These are phyloP conservation scores for Cucurbita argyrosperma DNA, from an alignment of 306 rosid genomes.

Conservation along the genomic window DNA sequence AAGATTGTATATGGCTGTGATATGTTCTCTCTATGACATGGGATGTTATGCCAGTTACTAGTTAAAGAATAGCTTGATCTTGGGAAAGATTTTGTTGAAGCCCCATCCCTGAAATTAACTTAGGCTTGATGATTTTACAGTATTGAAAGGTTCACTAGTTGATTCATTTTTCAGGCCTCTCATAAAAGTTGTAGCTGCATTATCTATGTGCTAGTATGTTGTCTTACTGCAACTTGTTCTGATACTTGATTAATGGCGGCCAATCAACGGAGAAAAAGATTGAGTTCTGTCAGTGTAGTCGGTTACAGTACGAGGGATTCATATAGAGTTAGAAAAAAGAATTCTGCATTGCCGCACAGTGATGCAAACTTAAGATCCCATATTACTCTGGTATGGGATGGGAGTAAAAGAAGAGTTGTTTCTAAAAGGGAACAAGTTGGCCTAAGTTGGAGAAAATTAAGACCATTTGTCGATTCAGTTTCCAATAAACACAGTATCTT, in stretches of 20 bases:
- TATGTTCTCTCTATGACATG: background rate
- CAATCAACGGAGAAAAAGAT: conserved; percentile 75
- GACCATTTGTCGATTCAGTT: conserved; percentile 29
- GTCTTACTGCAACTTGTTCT: conserved; percentile 13
- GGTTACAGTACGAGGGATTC: conserved; percentile 56
- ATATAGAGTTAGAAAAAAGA: conserved; percentile 41
- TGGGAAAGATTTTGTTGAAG: background rate
- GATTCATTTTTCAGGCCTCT: background rate
- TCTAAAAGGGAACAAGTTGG: conserved; percentile 84
- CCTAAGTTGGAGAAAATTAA: conserved; percentile 55
- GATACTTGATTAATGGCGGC: conserved; percentile 52
- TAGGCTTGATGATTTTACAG: background rate
- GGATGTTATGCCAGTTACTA: background rate
- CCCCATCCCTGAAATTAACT: background rate
- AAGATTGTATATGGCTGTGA: background rate
- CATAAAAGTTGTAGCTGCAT: background rate
- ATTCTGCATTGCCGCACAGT: conserved; percentile 28
- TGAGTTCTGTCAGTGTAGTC: conserved; percentile 38
- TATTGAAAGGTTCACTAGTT: background rate
- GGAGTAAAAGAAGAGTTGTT: conserved; percentile 53
- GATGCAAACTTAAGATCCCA: conserved; percentile 46
- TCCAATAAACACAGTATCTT: conserved; percentile 28
- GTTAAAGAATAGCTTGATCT: background rate
- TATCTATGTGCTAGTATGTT: background rate
- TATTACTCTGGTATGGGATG: conserved; percentile 78